Percentiles rank a stretch among this genome's conserved stretches.
phyloP scores from a whole-genome alignment of 345 rosid species.

The Aquilaria yunnanensis region DNA sequence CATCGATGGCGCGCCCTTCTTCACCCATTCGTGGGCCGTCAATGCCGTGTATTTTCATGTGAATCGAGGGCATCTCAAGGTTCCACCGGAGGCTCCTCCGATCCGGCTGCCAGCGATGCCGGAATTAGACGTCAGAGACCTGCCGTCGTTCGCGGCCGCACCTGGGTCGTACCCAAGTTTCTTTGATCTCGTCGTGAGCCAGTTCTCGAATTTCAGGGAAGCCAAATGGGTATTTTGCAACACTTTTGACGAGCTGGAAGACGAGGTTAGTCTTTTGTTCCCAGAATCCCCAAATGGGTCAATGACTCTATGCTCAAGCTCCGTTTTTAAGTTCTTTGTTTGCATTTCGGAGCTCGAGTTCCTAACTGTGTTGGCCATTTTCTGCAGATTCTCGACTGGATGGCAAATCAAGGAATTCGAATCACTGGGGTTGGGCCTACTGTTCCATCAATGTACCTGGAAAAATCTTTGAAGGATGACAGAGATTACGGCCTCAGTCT shows the following conservation, averaged over 20 bases:
- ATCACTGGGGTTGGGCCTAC: conserved; percentile 43
- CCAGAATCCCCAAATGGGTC: background rate
- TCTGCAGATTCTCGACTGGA: conserved; percentile 33
- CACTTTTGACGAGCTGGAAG: conserved; percentile 23
- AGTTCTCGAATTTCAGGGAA: conserved; percentile 31
- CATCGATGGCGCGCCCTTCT: conserved; percentile 24
- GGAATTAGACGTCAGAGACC: conserved; percentile 22
- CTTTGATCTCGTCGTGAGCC: conserved; percentile 10
- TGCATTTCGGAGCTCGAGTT: background rate
- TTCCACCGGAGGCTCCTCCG: conserved; percentile 5
- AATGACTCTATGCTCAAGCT: background rate
- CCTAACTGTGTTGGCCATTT: background rate
- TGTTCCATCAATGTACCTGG: conserved; percentile 48
- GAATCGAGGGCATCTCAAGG: conserved; percentile 11
- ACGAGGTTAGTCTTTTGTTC: conserved; percentile 14
- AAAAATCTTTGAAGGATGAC: conserved; percentile 35
- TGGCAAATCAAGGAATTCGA: conserved; percentile 27
- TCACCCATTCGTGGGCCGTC: conserved; percentile 39
- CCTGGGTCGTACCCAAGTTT: conserved; percentile 13
- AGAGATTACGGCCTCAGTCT: conserved; percentile 43
- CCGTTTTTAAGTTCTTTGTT: too few species aligned
- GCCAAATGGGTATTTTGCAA: conserved; percentile 29
- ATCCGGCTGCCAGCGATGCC: conserved; percentile 13
- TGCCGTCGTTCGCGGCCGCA: conserved; percentile 38
- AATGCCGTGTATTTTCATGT: conserved; percentile 27